Evolutionary conservation across 2,329 filamentous ascomycete species (phyloP).

Genomic region (Ophiognomonia clavigignenti-juglandacearum): DNA sequence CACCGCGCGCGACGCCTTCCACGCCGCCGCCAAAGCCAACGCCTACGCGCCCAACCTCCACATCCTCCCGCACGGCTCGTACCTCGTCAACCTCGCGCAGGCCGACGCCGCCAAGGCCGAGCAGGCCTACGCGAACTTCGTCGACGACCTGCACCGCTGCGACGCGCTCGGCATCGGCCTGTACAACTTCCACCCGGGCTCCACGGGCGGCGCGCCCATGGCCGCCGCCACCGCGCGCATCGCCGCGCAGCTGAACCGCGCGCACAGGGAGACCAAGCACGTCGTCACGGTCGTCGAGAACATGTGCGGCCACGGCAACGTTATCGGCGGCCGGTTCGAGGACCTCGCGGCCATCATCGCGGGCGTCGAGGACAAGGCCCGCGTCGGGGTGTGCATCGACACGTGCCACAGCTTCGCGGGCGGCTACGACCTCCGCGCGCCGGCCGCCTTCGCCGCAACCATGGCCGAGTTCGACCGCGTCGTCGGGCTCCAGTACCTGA

Average conservation of each 20-base stretch:
- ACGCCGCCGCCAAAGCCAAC: slow-evolving; percentile 60
- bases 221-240: slow-evolving; percentile 72
- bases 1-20: slow-evolving; percentile 66
- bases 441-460: slow-evolving; percentile 66
- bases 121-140: slow-evolving; percentile 80
- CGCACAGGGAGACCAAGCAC: slow-evolving; percentile 68
- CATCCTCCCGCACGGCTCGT: slow-evolving; percentile 88
- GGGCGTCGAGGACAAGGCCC: slow-evolving; percentile 70
- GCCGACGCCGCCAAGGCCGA: slow-evolving; percentile 71
- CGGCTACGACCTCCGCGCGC: slow-evolving; percentile 81
- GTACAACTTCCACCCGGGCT: slow-evolving; percentile 99
- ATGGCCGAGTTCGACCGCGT: slow-evolving; percentile 71
- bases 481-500: slow-evolving; percentile 75
- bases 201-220: slow-evolving; percentile 63
- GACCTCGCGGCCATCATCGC: slow-evolving; percentile 83
- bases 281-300: slow-evolving; percentile 90
- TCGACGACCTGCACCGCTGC: slow-evolving; percentile 84
- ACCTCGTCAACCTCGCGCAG: slow-evolving; percentile 93
- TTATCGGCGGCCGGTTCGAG: slow-evolving; percentile 79
- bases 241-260: slow-evolving; percentile 74
- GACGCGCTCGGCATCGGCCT: slow-evolving; percentile 78
- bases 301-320: slow-evolving; percentile 87
- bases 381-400: slow-evolving; percentile 92
- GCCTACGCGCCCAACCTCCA: slow-evolving; percentile 67
- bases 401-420: slow-evolving; percentile 96